Percentiles rank a stretch among this genome's conserved stretches.
Evolutionary conservation across 2,329 filamentous ascomycete species (phyloP).

Genomic region (Epichloe aotearoae): DNA sequence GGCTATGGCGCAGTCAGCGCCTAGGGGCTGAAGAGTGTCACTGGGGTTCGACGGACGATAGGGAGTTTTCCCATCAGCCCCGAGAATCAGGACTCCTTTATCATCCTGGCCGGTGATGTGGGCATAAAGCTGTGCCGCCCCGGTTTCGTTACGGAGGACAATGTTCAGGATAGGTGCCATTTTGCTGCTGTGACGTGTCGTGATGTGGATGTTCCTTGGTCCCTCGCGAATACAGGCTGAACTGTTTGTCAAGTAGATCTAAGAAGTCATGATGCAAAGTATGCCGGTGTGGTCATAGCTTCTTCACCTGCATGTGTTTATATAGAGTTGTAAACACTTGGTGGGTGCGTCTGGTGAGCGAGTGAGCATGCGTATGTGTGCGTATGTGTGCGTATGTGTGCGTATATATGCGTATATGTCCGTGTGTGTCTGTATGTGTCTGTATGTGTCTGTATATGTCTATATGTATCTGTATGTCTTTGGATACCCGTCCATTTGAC

Average conservation of each 20-base stretch:
- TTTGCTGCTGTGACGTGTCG: not conserved
- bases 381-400: too few relatives aligned
- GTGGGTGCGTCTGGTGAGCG: not conserved
- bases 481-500: not conserved
- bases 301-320: too few relatives aligned
- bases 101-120: conserved; percentile 55
- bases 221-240: too few relatives aligned
- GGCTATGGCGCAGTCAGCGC: conserved; percentile 46
- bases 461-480: too few relatives aligned
- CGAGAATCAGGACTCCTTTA: conserved; percentile 47
- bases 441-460: too few relatives aligned
- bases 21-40: conserved; percentile 34
- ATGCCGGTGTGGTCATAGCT: not conserved
- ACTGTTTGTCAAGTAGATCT: not conserved
- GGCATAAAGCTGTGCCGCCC: conserved; percentile 43
- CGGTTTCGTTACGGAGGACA: conserved; percentile 51
- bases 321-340: too few relatives aligned
- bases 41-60: conserved; percentile 52
- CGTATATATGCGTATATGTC: too few relatives aligned
- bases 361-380: too few relatives aligned
- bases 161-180: conserved; percentile 34
- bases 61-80: conserved; percentile 50
- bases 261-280: not conserved
- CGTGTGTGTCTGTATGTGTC: too few relatives aligned
- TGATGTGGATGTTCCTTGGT: too few relatives aligned